Percentiles rank a stretch among this genome's conserved stretches.
Evolutionary conservation across 2,329 filamentous ascomycete species (phyloP).

Genomic region (Arachnomyces sp.): DNA sequence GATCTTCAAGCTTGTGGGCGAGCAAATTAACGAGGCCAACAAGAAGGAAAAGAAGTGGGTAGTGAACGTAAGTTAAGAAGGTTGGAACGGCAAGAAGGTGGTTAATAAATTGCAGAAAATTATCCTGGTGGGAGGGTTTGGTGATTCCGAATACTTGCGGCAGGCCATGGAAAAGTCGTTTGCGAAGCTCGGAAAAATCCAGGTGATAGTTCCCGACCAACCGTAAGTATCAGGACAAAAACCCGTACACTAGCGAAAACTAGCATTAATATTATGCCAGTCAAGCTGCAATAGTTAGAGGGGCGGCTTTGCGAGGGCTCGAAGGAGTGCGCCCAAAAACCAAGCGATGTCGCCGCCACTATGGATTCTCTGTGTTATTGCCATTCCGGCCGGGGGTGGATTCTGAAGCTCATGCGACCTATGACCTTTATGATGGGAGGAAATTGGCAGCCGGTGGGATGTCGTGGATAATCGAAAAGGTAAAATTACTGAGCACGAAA

Average conservation of each 20-base stretch:
- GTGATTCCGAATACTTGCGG: constrained; percentile 11
- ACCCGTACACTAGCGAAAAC: neutral
- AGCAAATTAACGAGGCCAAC: constrained; percentile 7
- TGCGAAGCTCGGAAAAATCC: neutral
- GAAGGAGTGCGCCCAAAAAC: constrained; percentile 2
- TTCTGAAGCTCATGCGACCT: neutral
- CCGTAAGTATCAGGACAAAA: constrained; percentile 1
- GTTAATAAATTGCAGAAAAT: constrained; percentile 6
- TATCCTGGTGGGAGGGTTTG: constrained; percentile 12
- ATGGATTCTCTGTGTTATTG: constrained; percentile 1
- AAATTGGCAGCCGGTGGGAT: constrained; percentile 2
- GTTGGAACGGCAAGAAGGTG: neutral
- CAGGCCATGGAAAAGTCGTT: constrained; percentile 4
- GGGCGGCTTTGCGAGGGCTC: constrained; percentile 8
- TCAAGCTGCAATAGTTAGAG: constrained; percentile 8
- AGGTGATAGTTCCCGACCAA: constrained; percentile 2
- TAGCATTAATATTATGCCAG: neutral
- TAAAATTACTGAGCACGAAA: neutral
- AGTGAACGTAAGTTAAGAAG: constrained; percentile 7
- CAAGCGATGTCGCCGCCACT: constrained; percentile 8
- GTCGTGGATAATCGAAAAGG: constrained; percentile 7
- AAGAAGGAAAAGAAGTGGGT: constrained; percentile 5
- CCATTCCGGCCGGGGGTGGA: constrained; percentile 6
- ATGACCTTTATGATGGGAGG: neutral
- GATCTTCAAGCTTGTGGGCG: constrained; percentile 5